Conservation (phyloP, 2,329 filamentous ascomycete species). For the Colletotrichum noveboracense region DNA sequence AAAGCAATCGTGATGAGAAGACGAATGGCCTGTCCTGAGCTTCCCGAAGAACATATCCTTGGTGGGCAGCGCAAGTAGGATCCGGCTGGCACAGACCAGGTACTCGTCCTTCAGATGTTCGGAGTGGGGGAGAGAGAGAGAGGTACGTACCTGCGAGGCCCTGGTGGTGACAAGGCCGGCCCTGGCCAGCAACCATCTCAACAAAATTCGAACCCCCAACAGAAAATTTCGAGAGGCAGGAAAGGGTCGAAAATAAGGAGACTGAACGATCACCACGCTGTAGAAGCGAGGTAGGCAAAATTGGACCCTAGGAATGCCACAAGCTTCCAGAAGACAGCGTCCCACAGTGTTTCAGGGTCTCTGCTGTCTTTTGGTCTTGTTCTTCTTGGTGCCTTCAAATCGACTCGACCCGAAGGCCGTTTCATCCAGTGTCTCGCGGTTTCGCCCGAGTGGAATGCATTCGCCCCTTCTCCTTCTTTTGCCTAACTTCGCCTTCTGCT, state of each 20-base stretch:
- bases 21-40: not conserved
- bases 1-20: not conserved
- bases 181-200: slow-evolving; percentile 17
- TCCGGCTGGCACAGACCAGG: not conserved
- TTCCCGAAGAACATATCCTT: not conserved
- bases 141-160: slow-evolving; percentile 9
- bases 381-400: not conserved
- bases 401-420: not conserved
- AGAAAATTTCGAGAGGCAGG: slow-evolving; percentile 17
- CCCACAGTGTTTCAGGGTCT: slow-evolving; percentile 20
- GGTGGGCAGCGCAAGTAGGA: not conserved
- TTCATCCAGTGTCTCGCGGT: slow-evolving; percentile 15
- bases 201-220: slow-evolving; percentile 18
- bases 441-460: slow-evolving; percentile 8
- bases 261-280: not conserved
- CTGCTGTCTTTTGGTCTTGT: not conserved
- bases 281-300: slow-evolving; percentile 9
- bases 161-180: slow-evolving; percentile 12
- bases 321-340: slow-evolving; percentile 19
- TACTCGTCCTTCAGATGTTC: not conserved
- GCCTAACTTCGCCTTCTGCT: not conserved
- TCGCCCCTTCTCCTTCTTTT: not conserved
- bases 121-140: not conserved
- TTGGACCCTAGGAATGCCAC: slow-evolving; percentile 1
- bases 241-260: not conserved